A percentile compares a stretch with the other conserved stretches of the same genome.
Conservation (phyloP, 768 basidiomycete genomes). For the Xerocomus potaroensis region DNA sequence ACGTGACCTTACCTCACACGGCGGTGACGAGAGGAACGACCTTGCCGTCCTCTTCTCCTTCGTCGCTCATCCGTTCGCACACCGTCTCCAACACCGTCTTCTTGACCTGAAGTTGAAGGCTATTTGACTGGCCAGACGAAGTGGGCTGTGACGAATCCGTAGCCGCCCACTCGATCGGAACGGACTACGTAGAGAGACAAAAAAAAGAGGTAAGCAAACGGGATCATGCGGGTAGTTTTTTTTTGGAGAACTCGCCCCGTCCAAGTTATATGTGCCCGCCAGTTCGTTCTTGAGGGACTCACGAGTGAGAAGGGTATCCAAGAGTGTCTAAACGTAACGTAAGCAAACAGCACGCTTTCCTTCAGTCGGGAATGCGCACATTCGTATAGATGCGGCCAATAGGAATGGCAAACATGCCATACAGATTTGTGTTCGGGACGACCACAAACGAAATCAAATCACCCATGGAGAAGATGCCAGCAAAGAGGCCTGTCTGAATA, state of each 20-base stretch:
- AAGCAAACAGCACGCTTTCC: too few relatives aligned
- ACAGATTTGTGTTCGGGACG: conserved; percentile 29
- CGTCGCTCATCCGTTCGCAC: background rate
- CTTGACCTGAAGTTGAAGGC: conserved; percentile 1
- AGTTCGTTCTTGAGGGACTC: conserved; percentile 1
- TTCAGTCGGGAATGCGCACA: conserved; percentile 25
- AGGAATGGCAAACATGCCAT: conserved; percentile 37
- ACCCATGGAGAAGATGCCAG: conserved; percentile 46
- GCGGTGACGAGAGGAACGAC: background rate
- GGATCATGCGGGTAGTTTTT: too few relatives aligned
- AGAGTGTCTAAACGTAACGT: background rate
- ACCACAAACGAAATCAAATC: conserved; percentile 39
- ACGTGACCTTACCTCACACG: too few relatives aligned
- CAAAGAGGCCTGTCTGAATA: conserved; percentile 51
- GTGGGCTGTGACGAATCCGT: background rate
- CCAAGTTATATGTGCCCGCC: conserved; percentile 22
- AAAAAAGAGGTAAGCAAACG: background rate
- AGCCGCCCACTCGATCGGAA: background rate
- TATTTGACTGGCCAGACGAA: background rate
- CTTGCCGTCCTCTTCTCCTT: background rate
- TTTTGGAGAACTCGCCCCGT: conserved; percentile 18
- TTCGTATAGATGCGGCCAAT: conserved; percentile 45
- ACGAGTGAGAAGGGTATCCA: conserved; percentile 13
- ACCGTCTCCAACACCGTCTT: background rate
- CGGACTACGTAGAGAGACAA: background rate